Conservation (phyloP, 2,329 filamentous ascomycete species). For the Cordyceps cicadae region DNA sequence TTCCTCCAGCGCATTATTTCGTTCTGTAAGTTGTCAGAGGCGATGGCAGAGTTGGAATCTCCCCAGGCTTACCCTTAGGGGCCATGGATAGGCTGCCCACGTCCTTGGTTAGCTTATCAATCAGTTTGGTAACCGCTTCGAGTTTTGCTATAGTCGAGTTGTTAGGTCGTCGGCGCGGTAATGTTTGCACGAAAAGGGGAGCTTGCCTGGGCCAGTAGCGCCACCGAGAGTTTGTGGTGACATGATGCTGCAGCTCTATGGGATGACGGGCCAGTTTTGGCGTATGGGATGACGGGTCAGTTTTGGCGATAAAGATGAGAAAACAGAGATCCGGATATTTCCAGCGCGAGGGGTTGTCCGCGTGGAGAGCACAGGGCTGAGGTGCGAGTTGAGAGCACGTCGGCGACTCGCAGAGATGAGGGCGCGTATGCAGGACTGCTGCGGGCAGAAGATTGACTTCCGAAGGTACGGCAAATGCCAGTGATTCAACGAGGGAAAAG, state of each 20-base stretch:
- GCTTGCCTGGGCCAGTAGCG: conserved; percentile 36
- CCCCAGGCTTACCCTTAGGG: conserved; percentile 45
- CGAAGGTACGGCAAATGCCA: neutral
- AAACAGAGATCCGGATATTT: neutral
- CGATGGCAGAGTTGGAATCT: conserved; percentile 5
- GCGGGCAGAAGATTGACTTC: neutral
- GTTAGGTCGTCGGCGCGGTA: neutral
- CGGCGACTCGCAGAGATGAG: neutral
- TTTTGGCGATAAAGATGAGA: neutral
- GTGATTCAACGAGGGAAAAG: neutral
- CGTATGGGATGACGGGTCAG: too few relatives aligned
- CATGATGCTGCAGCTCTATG: conserved; percentile 12
- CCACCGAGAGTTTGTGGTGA: conserved; percentile 20
- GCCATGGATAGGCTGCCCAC: conserved; percentile 50
- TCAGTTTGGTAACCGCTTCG: conserved; percentile 55
- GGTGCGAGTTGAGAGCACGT: neutral
- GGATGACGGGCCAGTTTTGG: neutral
- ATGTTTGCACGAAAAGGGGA: neutral
- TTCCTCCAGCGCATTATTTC: conserved; percentile 52
- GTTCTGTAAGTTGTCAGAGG: conserved; percentile 39
- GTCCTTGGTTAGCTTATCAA: conserved; percentile 55
- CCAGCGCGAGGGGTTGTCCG: neutral
- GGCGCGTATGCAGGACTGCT: neutral
- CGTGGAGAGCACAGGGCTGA: neutral
- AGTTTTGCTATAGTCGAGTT: conserved; percentile 48